These are phyloP conservation scores for Cyberlindnera bimundalis DNA, from an alignment of 805 yeast species.

Conservation along the genomic window DNA sequence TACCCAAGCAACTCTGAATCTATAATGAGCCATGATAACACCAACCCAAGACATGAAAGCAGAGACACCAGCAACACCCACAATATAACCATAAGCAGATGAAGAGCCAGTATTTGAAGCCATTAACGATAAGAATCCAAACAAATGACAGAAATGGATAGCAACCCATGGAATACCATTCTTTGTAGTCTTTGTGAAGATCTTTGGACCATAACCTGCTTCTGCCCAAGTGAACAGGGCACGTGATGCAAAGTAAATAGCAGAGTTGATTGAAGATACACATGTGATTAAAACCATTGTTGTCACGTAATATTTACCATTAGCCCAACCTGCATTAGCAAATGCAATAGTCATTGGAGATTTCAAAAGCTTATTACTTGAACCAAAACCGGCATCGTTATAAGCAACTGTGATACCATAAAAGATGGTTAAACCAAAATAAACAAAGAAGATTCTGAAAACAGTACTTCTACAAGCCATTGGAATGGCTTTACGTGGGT, in stretches of 20 bases:
- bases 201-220: slow-evolving; percentile 56
- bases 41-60: slow-evolving; percentile 72
- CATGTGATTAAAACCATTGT: slow-evolving; percentile 64
- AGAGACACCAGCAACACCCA: slow-evolving; percentile 69
- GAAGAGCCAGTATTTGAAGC: slow-evolving; percentile 51
- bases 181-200: slow-evolving; percentile 48
- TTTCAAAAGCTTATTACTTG: slow-evolving; percentile 38
- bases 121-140: slow-evolving; percentile 57
- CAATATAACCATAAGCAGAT: slow-evolving; percentile 64
- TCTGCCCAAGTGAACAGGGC: slow-evolving; percentile 62
- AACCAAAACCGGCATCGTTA: slow-evolving; percentile 48
- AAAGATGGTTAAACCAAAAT: slow-evolving; percentile 58
- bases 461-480: slow-evolving; percentile 65
- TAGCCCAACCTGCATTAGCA: slow-evolving; percentile 59
- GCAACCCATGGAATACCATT: slow-evolving; percentile 66
- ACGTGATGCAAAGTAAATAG: slow-evolving; percentile 67
- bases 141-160: slow-evolving; percentile 51
- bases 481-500: slow-evolving; percentile 69
- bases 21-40: slow-evolving; percentile 56
- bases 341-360: slow-evolving; percentile 76
- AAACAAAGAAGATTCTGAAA: slow-evolving; percentile 60
- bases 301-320: slow-evolving; percentile 64
- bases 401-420: slow-evolving; percentile 69
- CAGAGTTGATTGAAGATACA: slow-evolving; percentile 65
- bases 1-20: slow-evolving; percentile 63